Evolutionary conservation across 2,329 filamentous ascomycete species (phyloP), one percentile per base, ranked within the genome.

Genomic region (Sporothrix euskadiensis): DNA sequence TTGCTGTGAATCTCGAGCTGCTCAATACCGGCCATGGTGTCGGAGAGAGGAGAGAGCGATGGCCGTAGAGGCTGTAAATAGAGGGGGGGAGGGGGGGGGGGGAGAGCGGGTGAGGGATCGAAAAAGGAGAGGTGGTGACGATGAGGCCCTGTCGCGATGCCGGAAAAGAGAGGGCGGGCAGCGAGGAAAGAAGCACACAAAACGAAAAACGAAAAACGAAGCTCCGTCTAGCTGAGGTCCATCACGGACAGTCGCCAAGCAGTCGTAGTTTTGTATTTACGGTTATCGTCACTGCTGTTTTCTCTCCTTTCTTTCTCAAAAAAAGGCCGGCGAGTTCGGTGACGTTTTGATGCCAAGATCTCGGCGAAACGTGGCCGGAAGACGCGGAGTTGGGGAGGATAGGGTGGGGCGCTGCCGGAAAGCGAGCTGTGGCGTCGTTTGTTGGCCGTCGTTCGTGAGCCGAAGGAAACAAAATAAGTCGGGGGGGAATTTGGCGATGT

Each of bases 1-100:
- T 97, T 97, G 89, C 94, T 97, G 83, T 98, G 95, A 78, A 99
- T 93, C 83, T 98, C 94, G 78, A 99, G 88, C 84, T 97, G 93
- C 85, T 99, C 96, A 86, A 98, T 97, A 80, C 93, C 94, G 74
- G 93, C 94, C 94, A 97, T 97, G 75, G 63, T 59, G 71, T 63
- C 57, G 57, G 19, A n/a, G 26, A 19, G 19, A 26, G 26, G 19
- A 30, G 41, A 54, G 54, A 61, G 26, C 63, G 26, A 22, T 3
- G 22, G 22, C 35, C 22, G 30, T 12, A 49, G 32, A 69, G 32
- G 22, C 32, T 41, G 19, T 19, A 3, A 10, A 12, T 12, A 19
- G 44, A 35, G 49, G 54, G 3, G 4, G 30, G 12, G 14, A 0
- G 12, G 14, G 8, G n/a, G 1, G 32, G 32, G n/a, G 56, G 22